These are phyloP conservation scores for Zymoseptoria pseudotritici DNA, from an alignment of 2,329 filamentous ascomycete genomes.

Conservation along the genomic window DNA sequence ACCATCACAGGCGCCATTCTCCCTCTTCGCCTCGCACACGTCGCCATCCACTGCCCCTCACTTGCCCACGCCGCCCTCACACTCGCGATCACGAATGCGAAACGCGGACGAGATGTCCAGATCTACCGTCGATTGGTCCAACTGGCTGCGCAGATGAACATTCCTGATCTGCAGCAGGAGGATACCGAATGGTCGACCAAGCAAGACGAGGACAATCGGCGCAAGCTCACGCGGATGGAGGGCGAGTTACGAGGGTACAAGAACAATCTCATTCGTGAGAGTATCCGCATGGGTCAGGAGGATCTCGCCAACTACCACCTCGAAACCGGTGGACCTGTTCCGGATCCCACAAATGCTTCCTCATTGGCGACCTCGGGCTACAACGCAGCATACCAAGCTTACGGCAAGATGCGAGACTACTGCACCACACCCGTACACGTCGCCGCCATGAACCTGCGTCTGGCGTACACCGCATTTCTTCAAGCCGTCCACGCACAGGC, in stretches of 20 bases:
- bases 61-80: conserved; percentile 76
- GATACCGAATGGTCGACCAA: conserved; percentile 71
- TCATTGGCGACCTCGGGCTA: conserved; percentile 44
- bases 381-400: conserved; percentile 65
- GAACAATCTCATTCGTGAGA: conserved; percentile 96
- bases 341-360: conserved; percentile 18
- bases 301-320: conserved; percentile 82
- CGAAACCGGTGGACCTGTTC: conserved; percentile 52
- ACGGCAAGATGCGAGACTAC: conserved; percentile 80
- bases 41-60: conserved; percentile 69
- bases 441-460: conserved; percentile 69
- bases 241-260: conserved; percentile 84
- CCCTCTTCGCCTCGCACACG: conserved; percentile 71
- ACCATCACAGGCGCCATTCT: conserved; percentile 61
- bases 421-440: conserved; percentile 79
- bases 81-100: conserved; percentile 67
- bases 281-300: conserved; percentile 86
- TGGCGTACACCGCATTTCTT: conserved; percentile 68
- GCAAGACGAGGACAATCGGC: conserved; percentile 58
- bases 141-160: conserved; percentile 57
- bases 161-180: conserved; percentile 57
- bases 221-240: conserved; percentile 70
- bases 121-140: conserved; percentile 64
- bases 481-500: conserved; percentile 58
- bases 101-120: conserved; percentile 63